phyloP scores from a whole-genome alignment of 176 grass and related monocot genomes.

The Oropetium thomaeum region DNA sequence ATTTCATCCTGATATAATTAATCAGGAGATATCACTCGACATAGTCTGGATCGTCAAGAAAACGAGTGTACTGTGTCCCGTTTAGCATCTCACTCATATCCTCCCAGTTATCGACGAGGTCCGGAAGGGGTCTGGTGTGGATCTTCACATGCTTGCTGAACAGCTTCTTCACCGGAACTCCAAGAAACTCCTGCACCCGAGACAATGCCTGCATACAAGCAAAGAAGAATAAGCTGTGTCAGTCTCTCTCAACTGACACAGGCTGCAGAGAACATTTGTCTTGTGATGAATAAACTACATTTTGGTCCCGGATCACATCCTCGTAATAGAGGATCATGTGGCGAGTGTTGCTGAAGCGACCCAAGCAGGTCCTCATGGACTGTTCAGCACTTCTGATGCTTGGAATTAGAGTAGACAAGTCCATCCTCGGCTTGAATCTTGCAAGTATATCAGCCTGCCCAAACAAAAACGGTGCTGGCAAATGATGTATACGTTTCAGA shows the following conservation, averaged over 20 bases:
- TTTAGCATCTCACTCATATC: constrained; percentile 51
- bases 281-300: constrained; percentile 39
- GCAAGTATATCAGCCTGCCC: constrained; percentile 83
- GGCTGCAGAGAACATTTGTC: neutral
- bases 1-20: neutral
- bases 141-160: constrained; percentile 82
- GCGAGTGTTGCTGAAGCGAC: constrained; percentile 45
- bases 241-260: neutral
- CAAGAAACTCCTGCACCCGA: constrained; percentile 65
- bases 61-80: constrained; percentile 58
- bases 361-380: constrained; percentile 44
- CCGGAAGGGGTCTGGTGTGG: constrained; percentile 62
- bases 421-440: constrained; percentile 71
- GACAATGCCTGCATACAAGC: constrained; percentile 57
- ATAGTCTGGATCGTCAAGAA: constrained; percentile 63
- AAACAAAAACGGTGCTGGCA: neutral
- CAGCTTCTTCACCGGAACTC: constrained; percentile 51
- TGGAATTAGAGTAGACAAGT: constrained; percentile 46
- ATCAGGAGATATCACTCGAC: constrained; percentile 1
- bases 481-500: neutral
- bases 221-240: neutral
- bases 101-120: constrained; percentile 67
- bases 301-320: constrained; percentile 61
- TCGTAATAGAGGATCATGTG: constrained; percentile 89
- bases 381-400: constrained; percentile 50